Percentiles rank a stretch among this genome's conserved stretches.
phyloP scores from a whole-genome alignment of 805 yeast species.

The Zygosaccharomyces pseudorouxii region DNA sequence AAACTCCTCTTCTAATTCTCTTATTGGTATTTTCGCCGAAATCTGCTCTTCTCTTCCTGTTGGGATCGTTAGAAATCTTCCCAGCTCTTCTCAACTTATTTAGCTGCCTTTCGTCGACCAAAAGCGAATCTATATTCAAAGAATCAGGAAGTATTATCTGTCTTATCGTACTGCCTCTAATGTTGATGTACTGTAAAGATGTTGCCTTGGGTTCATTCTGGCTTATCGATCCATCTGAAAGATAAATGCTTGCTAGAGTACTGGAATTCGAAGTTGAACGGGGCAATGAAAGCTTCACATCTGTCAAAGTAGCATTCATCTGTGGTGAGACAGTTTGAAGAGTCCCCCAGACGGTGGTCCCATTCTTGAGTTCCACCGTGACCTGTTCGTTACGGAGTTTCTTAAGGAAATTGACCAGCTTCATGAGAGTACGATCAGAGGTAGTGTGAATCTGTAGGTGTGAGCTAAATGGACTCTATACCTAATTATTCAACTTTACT shows the following conservation, averaged over 20 bases:
- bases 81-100: constrained; percentile 29
- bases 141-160: constrained; percentile 82
- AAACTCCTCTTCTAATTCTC: constrained; percentile 36
- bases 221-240: constrained; percentile 17
- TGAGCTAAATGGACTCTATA: too few species aligned
- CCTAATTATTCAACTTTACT: too few species aligned
- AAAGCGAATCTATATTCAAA: constrained; percentile 60
- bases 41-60: constrained; percentile 28
- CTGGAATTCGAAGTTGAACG: constrained; percentile 10
- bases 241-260: constrained; percentile 26
- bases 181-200: constrained; percentile 66
- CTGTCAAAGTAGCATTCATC: constrained; percentile 81
- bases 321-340: constrained; percentile 80
- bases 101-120: constrained; percentile 42
- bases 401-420: constrained; percentile 56
- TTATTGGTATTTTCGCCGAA: constrained; percentile 23
- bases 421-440: constrained; percentile 17
- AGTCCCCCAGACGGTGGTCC: constrained; percentile 81
- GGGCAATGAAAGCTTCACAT: constrained; percentile 68
- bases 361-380: constrained; percentile 87
- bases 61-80: constrained; percentile 23
- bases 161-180: constrained; percentile 86
- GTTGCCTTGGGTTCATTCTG: constrained; percentile 41
- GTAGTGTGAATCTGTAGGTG: not conserved
- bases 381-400: constrained; percentile 81